phyloP scores from a whole-genome alignment of 1,284 basidiomycete species.

The Ustilago curta region DNA sequence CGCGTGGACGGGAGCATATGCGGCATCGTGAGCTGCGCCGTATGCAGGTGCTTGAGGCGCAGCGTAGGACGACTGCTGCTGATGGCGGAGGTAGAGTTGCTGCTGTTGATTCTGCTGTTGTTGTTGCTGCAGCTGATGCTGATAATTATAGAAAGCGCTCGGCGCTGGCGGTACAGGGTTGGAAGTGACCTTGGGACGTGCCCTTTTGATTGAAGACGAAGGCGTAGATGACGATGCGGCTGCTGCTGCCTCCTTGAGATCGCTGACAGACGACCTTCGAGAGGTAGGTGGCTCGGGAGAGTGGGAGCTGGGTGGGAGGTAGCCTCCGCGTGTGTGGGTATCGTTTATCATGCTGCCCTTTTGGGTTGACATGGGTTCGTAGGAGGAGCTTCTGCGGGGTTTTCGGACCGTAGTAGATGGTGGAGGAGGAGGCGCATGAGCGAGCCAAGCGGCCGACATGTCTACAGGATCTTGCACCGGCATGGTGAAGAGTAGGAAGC shows the following conservation, averaged over 20 bases:
- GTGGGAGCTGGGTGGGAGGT: constrained; percentile 55
- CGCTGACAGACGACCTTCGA: constrained; percentile 24
- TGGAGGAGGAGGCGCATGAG: constrained; percentile 58
- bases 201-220: constrained; percentile 27
- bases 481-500: constrained; percentile 12
- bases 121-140: constrained; percentile 49
- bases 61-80: constrained; percentile 13
- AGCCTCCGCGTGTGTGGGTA: constrained; percentile 43
- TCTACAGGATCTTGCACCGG: constrained; percentile 38
- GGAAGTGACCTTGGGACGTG: constrained; percentile 40
- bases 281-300: constrained; percentile 49
- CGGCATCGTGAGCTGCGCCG: constrained; percentile 4
- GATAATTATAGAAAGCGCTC: constrained; percentile 50
- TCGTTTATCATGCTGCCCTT: constrained; percentile 39
- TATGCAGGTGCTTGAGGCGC: constrained; percentile 15
- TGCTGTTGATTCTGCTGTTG: constrained; percentile 31
- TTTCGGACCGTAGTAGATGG: constrained; percentile 30
- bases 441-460: constrained; percentile 58
- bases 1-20: constrained; percentile 9
- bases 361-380: constrained; percentile 31
- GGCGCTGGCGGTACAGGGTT: constrained; percentile 38
- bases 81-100: constrained; percentile 28
- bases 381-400: constrained; percentile 49
- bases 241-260: constrained; percentile 25
- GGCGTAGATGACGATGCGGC: constrained; percentile 21